phyloP scores from a whole-genome alignment of 805 yeast genomes.

The Hanseniaspora jakobsenii region DNA sequence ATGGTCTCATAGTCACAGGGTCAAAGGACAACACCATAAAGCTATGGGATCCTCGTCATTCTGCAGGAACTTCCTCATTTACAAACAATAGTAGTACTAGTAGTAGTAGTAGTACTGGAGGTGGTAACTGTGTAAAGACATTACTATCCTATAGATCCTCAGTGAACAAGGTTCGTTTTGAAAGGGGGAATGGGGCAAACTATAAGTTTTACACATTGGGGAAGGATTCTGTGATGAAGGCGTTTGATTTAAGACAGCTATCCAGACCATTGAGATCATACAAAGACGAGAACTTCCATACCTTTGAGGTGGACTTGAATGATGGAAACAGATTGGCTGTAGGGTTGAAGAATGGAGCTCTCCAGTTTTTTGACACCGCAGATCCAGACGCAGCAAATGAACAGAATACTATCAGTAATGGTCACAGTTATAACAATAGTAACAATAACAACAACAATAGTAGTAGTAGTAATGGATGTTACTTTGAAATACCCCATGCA shows the following conservation, averaged over 20 bases:
- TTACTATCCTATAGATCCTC: conserved; percentile 90
- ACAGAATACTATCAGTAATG: too few species aligned
- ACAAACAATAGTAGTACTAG: too few species aligned
- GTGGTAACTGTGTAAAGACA: conserved; percentile 60
- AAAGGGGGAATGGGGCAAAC: conserved; percentile 25
- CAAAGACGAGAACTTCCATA: conserved; percentile 63
- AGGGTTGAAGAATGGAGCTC: conserved; percentile 82
- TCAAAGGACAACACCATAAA: conserved; percentile 90
- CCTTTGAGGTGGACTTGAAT: conserved; percentile 86
- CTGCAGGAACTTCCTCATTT: too few species aligned
- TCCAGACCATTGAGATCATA: conserved; percentile 37
- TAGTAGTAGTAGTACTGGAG: too few species aligned
- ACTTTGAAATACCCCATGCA: conserved; percentile 70
- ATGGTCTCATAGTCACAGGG: conserved; percentile 81
- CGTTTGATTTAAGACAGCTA: conserved; percentile 68
- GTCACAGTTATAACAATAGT: too few species aligned
- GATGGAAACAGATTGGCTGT: conserved; percentile 69
- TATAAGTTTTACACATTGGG: conserved; percentile 68
- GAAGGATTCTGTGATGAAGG: conserved; percentile 75
- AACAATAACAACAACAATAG: background rate
- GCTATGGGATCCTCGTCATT: conserved; percentile 99
- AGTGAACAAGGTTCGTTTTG: conserved; percentile 73
- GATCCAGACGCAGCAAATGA: too few species aligned
- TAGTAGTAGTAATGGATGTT: conserved; percentile 12
- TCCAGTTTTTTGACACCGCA: conserved; percentile 47